These are phyloP conservation scores for Fusarium dimerum DNA, from an alignment of 2,329 filamentous ascomycete genomes.

Conservation along the genomic window DNA sequence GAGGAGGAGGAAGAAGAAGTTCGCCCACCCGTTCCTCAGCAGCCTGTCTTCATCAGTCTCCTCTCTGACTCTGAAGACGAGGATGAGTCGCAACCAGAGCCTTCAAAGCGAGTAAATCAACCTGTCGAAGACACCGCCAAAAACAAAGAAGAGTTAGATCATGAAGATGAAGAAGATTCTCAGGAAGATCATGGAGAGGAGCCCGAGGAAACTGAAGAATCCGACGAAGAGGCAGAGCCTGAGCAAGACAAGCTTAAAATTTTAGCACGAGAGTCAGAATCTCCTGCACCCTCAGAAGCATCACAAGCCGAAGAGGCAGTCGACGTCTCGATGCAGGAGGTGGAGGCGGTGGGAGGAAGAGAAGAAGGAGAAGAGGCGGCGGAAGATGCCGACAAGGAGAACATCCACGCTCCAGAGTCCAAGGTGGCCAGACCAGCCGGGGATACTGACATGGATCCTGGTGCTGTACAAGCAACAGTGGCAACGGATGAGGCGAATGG, in stretches of 20 bases:
- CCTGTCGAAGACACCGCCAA: not conserved
- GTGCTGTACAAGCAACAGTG: not conserved
- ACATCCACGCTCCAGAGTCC: not conserved
- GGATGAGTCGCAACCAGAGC: conserved; percentile 27
- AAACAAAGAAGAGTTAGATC: not conserved
- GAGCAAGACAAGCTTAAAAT: not conserved
- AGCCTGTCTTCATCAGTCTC: conserved; percentile 48
- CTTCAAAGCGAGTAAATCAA: not conserved
- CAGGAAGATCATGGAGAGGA: not conserved
- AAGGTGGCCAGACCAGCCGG: not conserved
- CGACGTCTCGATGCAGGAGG: not conserved
- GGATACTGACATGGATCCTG: conserved; percentile 8
- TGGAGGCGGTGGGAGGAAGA: not conserved
- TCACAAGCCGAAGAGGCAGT: not conserved
- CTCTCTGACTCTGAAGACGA: conserved; percentile 50
- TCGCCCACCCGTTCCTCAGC: conserved; percentile 22
- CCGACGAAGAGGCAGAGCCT: not conserved
- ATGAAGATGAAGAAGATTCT: not conserved
- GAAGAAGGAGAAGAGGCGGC: not conserved
- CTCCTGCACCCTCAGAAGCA: not conserved
- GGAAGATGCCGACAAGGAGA: not conserved
- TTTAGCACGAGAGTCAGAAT: not conserved
- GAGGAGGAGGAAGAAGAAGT: conserved; percentile 16
- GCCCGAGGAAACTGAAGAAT: conserved; percentile 1
- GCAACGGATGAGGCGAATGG: not conserved